A percentile compares a stretch with the other conserved stretches of the same genome.
Evolutionary conservation across 2,329 filamentous ascomycete species (phyloP).

Genomic region (Aspergillus eucalypticola): DNA sequence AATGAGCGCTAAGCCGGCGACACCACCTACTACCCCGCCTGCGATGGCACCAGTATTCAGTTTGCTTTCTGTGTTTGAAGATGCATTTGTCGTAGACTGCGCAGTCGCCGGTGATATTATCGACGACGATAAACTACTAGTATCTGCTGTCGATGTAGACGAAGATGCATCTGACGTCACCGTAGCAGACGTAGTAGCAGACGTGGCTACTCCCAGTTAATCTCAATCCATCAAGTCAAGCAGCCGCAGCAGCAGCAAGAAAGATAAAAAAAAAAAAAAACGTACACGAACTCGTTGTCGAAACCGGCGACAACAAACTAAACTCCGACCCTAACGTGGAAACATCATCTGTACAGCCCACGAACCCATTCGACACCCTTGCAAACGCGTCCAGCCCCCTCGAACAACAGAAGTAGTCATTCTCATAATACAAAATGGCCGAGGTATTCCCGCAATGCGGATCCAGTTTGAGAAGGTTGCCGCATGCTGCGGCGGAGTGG

Average conservation of each 20-base stretch:
- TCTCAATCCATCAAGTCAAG: not conserved
- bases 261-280: no score
- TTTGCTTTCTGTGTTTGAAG: not conserved
- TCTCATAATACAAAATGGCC: conserved; percentile 24
- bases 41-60: conserved; percentile 11
- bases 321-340: conserved; percentile 6
- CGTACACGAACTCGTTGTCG: not conserved
- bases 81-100: not conserved
- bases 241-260: no score
- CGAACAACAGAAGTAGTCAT: conserved; percentile 27
- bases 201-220: no score
- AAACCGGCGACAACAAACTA: not conserved
- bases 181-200: not conserved
- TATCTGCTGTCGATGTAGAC: not conserved
- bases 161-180: not conserved
- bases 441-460: conserved; percentile 27
- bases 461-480: conserved; percentile 11
- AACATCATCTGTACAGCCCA: conserved; percentile 18
- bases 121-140: no score
- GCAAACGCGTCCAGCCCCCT: conserved; percentile 15
- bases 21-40: conserved; percentile 22
- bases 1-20: conserved; percentile 17
- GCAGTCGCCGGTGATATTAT: not conserved
- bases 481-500: conserved; percentile 19
- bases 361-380: conserved; percentile 1